A percentile compares a stretch with the other conserved stretches of the same genome.
These are phyloP conservation scores for Tylopilus cervinicoccineus DNA, from an alignment of 768 basidiomycete species.

Conservation along the genomic window DNA sequence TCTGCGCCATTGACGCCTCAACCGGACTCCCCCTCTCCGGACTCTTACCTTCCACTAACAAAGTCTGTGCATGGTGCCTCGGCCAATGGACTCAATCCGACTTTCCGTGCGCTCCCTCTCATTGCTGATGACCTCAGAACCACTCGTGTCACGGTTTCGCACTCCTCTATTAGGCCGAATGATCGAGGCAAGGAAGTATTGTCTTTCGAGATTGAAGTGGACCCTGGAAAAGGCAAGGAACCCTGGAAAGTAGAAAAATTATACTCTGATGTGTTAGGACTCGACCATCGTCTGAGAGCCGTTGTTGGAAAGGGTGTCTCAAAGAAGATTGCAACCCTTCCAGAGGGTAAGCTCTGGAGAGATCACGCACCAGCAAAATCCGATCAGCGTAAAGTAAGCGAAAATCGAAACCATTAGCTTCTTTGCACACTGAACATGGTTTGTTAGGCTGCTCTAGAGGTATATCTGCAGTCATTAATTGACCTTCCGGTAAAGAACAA, in stretches of 20 bases:
- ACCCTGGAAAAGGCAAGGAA: slow-evolving; percentile 67
- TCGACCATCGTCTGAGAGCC: slow-evolving; percentile 74
- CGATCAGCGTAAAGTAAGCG: slow-evolving; percentile 87
- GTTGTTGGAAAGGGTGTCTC: slow-evolving; percentile 55
- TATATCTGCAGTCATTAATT: slow-evolving; percentile 82
- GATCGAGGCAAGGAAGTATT: slow-evolving; percentile 90
- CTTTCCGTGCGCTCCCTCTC: slow-evolving; percentile 72
- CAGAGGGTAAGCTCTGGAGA: slow-evolving; percentile 93
- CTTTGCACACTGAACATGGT: slow-evolving; percentile 8
- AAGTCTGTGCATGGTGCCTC: slow-evolving; percentile 18
- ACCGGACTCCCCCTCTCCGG: slow-evolving; percentile 27
- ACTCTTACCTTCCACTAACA: slow-evolving; percentile 29
- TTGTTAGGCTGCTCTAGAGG: slow-evolving; percentile 67
- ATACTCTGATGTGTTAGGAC: slow-evolving; percentile 86
- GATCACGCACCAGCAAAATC: slow-evolving; percentile 97
- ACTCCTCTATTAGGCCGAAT: slow-evolving; percentile 83
- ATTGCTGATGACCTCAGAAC: slow-evolving; percentile 67
- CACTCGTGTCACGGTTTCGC: slow-evolving; percentile 67
- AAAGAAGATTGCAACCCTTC: slow-evolving; percentile 77
- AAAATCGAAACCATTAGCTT: background rate
- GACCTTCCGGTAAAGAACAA: slow-evolving; percentile 82
- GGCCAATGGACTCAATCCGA: slow-evolving; percentile 31
- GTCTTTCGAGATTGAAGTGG: slow-evolving; percentile 78
- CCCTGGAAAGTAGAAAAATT: slow-evolving; percentile 87
- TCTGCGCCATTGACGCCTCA: slow-evolving; percentile 13